A percentile compares a stretch with the other conserved stretches of the same genome.
Conservation (phyloP, 768 basidiomycete genomes). For the Russula vinacea region DNA sequence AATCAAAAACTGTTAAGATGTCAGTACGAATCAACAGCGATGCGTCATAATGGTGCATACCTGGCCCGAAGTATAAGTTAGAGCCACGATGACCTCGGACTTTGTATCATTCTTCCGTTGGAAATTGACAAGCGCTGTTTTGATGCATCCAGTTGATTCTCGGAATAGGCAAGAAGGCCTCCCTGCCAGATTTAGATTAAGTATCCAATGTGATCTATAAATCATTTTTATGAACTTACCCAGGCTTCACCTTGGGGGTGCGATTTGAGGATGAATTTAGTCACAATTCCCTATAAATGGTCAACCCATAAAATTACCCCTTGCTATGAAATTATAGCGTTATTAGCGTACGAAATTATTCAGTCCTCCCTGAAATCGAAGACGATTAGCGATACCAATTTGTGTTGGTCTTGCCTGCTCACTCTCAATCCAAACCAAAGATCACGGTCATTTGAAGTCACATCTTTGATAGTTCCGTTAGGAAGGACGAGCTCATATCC, state of each 20-base stretch:
- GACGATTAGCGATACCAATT: not conserved
- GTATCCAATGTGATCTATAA: not conserved
- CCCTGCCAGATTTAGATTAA: not conserved
- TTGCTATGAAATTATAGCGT: not conserved
- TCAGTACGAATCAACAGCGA: not conserved
- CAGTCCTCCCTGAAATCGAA: constrained; percentile 13
- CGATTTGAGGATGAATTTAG: constrained; percentile 30
- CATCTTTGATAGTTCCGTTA: constrained; percentile 30
- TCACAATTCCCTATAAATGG: constrained; percentile 14
- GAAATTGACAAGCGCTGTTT: not conserved
- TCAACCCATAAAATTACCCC: not conserved
- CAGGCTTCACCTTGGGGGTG: constrained; percentile 33
- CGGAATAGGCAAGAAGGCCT: not conserved
- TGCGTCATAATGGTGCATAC: not conserved
- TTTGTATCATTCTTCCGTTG: constrained; percentile 13
- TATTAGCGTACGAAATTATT: constrained; percentile 16
- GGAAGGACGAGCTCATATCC: constrained; percentile 35
- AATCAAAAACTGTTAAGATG: not conserved
- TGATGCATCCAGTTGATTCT: not conserved
- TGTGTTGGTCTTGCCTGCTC: not conserved
- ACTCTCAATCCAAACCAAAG: constrained; percentile 26
- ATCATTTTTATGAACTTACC: not conserved
- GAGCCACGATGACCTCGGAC: not conserved
- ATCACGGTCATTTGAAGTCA: constrained; percentile 7
- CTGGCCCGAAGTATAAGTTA: not conserved